Percentiles rank a stretch among this genome's conserved stretches.
These are phyloP conservation scores for Penicillium mononematosum DNA, from an alignment of 495 filamentous ascomycete genomes.

Conservation along the genomic window DNA sequence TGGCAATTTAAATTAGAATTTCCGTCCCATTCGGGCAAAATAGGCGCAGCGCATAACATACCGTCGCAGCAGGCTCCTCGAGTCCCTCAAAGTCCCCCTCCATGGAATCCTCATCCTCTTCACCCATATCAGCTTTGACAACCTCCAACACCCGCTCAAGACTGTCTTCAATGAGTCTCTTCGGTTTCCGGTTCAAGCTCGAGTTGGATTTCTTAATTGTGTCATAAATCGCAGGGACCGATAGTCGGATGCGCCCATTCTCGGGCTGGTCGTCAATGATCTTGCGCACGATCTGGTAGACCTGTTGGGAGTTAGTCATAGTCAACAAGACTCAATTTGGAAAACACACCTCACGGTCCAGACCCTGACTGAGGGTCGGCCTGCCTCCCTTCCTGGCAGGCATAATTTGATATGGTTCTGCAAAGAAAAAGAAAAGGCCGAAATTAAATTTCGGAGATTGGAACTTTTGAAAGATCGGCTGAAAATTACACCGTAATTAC, in stretches of 20 bases:
- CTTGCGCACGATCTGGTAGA: constrained; percentile 76
- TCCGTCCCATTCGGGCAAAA: too few relatives aligned
- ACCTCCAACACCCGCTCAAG: constrained; percentile 82
- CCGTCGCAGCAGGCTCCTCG: constrained; percentile 40
- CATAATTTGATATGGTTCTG: constrained; percentile 23
- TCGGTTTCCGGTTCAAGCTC: constrained; percentile 74
- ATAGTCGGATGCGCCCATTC: constrained; percentile 47
- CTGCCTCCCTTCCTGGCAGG: constrained; percentile 42
- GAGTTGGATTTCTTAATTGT: constrained; percentile 82
- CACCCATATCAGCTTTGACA: constrained; percentile 60
- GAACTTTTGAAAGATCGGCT: constrained; percentile 3
- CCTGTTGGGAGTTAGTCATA: constrained; percentile 32
- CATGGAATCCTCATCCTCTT: constrained; percentile 53
- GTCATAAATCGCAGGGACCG: constrained; percentile 66
- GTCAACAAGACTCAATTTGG: constrained; percentile 1
- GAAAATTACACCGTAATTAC: constrained; percentile 22
- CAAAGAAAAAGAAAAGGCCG: constrained; percentile 23
- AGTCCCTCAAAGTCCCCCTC: constrained; percentile 68
- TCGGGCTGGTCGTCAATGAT: constrained; percentile 62
- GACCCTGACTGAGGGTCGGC: constrained; percentile 49
- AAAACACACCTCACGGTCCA: constrained; percentile 54
- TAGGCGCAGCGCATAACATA: constrained; percentile 21
- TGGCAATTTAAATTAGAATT: constrained; percentile 10
- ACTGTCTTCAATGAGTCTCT: constrained; percentile 75
- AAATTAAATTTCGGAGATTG: constrained; percentile 18